phyloP scores from a whole-genome alignment of 208 protist species.

The Herpetomonas muscarum region DNA sequence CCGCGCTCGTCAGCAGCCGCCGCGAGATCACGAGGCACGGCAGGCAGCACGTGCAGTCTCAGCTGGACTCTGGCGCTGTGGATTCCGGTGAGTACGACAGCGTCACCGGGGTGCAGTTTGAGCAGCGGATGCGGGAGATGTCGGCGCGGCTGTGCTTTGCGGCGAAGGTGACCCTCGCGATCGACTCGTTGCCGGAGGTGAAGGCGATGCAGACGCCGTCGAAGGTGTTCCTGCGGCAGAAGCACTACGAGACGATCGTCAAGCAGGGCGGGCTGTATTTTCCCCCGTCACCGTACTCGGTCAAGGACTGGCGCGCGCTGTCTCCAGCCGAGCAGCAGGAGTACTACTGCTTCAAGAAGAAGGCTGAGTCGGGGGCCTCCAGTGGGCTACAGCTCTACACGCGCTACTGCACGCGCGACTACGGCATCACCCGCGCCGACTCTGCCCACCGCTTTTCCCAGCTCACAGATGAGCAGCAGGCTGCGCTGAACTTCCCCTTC shows the following conservation, averaged over 20 bases:
- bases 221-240: constrained; percentile 22
- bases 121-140: constrained; percentile 25
- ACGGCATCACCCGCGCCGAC: constrained; percentile 52
- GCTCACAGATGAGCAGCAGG: constrained; percentile 67
- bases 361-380: constrained; percentile 18
- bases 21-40: constrained; percentile 13
- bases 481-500: constrained; percentile 81
- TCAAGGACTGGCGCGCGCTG: constrained; percentile 25
- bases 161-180: constrained; percentile 43
- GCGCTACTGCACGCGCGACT: constrained; percentile 67
- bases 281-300: constrained; percentile 5
- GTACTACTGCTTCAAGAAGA: constrained; percentile 54
- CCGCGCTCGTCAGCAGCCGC: constrained; percentile 7
- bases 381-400: constrained; percentile 53
- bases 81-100: too few relatives aligned
- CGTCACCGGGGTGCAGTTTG: too few relatives aligned
- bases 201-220: constrained; percentile 38
- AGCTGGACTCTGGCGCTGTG: constrained; percentile 25
- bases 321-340: constrained; percentile 31
- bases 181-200: constrained; percentile 52
- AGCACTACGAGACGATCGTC: constrained; percentile 32
- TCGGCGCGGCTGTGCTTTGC: constrained; percentile 36
- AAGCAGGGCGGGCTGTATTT: constrained; percentile 27
- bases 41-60: constrained; percentile 12
- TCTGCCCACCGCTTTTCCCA: constrained; percentile 24